Evolutionary conservation across 345 rosid genomes (phyloP).

Genomic region (Murraya paniculata): DNA sequence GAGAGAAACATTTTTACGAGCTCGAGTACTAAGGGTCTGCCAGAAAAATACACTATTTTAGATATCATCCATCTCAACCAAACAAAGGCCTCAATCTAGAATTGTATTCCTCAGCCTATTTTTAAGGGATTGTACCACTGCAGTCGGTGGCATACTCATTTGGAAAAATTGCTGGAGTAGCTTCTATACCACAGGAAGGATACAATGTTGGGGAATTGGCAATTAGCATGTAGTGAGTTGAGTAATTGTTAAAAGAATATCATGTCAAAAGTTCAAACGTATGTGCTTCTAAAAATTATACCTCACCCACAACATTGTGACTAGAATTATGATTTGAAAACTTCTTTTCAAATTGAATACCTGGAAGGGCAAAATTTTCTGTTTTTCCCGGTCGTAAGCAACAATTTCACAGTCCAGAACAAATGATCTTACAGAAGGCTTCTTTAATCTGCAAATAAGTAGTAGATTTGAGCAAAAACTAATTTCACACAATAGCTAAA

Average conservation of each 20-base stretch:
- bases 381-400: conserved; percentile 74
- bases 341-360: conserved; percentile 31
- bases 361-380: conserved; percentile 91
- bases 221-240: background rate
- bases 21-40: conserved; percentile 78
- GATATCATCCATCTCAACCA: conserved; percentile 14
- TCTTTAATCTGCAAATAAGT: conserved; percentile 64
- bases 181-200: background rate
- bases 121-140: conserved; percentile 9
- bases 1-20: conserved; percentile 78
- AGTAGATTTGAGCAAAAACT: conserved; percentile 20
- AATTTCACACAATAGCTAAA: background rate
- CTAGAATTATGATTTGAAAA: background rate
- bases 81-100: conserved; percentile 3
- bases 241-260: background rate
- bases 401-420: conserved; percentile 92
- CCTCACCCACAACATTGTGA: background rate
- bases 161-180: conserved; percentile 7
- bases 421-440: conserved; percentile 62
- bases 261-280: conserved; percentile 3
- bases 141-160: conserved; percentile 4
- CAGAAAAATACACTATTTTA: conserved; percentile 6
- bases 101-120: background rate
- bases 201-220: conserved; percentile 9
- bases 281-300: background rate